Base-by-base conservation (phyloP, 2,329 filamentous ascomycete species). In the Delphinella strobiligena region DNA sequence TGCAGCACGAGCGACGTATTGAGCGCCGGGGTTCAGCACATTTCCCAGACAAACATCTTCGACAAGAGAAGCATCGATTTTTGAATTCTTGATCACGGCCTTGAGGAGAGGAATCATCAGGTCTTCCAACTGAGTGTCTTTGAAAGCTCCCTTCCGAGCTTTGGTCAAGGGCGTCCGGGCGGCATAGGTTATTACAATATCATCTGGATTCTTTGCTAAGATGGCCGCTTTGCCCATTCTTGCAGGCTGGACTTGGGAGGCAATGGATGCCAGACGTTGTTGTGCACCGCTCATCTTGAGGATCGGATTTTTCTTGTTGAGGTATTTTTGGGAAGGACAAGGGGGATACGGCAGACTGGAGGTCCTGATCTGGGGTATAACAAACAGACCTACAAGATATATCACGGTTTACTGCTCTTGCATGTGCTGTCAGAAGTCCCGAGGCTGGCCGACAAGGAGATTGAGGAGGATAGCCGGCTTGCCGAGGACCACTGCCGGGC, bases 171-270 rank as follows among this genome's bases (percentile, higher is more conserved):
- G 86, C 19, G 89, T 95, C 41, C 89, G 83, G 53, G 88, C 69
- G 17, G 89, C 88, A 44, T 91, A 75, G 5, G 91, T 96, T 57
- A 96, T 94, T 59, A 96, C 89, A 39, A 96, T 74, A 68, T 96
- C 89, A 61, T 96, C 89, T 50, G 87, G 76, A 62, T 93, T 91
- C 70, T 95, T 89, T 51, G 24, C 9, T 30, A 37, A 18, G 29
- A 27, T 27, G 22, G 22, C 22, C 12, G 22, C 22, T 27, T 27
- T 27, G 22, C 12, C 12, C 7, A 12, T 27, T 27, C 12, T 27
- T 7, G 22, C 7, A 27, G 22, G 22, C 7, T 27, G 22, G 22
- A 27, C 12, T 27, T 27, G 22, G 22, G 22, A 27, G 22, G 22
- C 12, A 7, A 27, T 7, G 12, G 22, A 27, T 27, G 22, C 22